Evolutionary conservation across 2,329 filamentous ascomycete species (phyloP).

Genomic region (Diplocarpon mali): DNA sequence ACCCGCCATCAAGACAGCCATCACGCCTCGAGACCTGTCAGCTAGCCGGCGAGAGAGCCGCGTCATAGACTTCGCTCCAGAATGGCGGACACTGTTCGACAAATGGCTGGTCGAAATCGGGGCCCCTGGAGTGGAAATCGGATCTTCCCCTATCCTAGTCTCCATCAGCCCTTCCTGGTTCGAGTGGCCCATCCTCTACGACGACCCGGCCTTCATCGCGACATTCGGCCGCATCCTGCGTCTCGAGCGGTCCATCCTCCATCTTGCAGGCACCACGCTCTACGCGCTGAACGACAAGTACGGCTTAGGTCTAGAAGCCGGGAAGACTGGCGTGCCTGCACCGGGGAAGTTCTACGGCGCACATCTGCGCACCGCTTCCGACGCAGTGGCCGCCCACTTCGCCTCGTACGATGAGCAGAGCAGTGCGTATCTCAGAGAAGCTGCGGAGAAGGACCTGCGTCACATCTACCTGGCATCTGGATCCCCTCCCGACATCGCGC

Average conservation of each 20-base stretch:
- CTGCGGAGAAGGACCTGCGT: slow-evolving; percentile 17
- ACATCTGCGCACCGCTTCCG: slow-evolving; percentile 29
- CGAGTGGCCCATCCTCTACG: slow-evolving; percentile 27
- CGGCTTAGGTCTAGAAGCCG: neutral
- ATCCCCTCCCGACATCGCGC: slow-evolving; percentile 26
- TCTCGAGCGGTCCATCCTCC: slow-evolving; percentile 9
- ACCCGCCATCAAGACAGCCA: neutral
- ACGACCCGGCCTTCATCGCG: slow-evolving; percentile 24
- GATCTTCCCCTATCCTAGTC: slow-evolving; percentile 8
- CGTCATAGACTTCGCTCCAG: neutral
- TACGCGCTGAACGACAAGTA: slow-evolving; percentile 25
- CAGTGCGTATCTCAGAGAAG: slow-evolving; percentile 27
- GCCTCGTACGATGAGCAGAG: slow-evolving; percentile 28
- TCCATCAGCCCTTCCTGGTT: slow-evolving; percentile 8
- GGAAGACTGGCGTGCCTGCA: neutral
- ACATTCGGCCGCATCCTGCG: slow-evolving; percentile 32
- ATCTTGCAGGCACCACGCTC: slow-evolving; percentile 27
- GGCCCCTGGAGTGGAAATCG: neutral
- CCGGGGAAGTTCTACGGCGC: slow-evolving; percentile 28
- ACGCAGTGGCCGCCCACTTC: slow-evolving; percentile 28
- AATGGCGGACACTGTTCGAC: slow-evolving; percentile 12
- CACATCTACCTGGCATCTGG: slow-evolving; percentile 34
- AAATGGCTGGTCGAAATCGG: slow-evolving; percentile 3
- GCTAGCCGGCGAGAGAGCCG: neutral
- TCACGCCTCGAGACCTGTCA: slow-evolving; percentile 2